Evolutionary conservation across 169 alveolate species (phyloP).

Genomic region (Plasmodium gonderi): DNA sequence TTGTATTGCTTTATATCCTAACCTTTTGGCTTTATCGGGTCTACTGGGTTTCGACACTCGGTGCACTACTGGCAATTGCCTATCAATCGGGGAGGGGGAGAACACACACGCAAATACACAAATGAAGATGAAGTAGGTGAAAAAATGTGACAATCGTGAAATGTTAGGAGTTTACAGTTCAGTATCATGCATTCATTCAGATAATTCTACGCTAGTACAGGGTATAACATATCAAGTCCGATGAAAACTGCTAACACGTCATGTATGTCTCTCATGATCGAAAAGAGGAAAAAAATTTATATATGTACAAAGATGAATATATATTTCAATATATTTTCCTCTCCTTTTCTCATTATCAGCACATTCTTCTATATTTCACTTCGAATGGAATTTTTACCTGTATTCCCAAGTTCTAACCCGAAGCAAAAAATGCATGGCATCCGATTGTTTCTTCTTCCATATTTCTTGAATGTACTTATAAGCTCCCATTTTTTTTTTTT

Average conservation of each 20-base stretch:
- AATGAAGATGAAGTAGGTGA: background rate
- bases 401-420: conserved; percentile 99
- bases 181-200: too few species aligned
- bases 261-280: too few species aligned
- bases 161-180: too few species aligned
- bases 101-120: background rate
- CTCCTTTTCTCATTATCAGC: background rate
- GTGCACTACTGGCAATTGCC: conserved; percentile 98
- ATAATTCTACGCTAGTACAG: too few species aligned
- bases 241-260: too few species aligned
- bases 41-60: conserved; percentile 95
- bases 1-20: conserved; percentile 99
- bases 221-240: too few species aligned
- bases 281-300: too few species aligned
- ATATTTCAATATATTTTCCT: background rate
- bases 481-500: conserved; percentile 92
- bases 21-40: conserved; percentile 97
- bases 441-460: conserved; percentile 99
- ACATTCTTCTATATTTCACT: background rate
- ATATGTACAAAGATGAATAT: background rate
- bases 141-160: too few species aligned
- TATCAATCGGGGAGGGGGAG: background rate
- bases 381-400: conserved; percentile 77
- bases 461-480: conserved; percentile 94
- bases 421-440: conserved; percentile 97